Evolutionary conservation across 2,329 filamentous ascomycete genomes (phyloP).

Genomic region (Dichotomopilus funicola): DNA sequence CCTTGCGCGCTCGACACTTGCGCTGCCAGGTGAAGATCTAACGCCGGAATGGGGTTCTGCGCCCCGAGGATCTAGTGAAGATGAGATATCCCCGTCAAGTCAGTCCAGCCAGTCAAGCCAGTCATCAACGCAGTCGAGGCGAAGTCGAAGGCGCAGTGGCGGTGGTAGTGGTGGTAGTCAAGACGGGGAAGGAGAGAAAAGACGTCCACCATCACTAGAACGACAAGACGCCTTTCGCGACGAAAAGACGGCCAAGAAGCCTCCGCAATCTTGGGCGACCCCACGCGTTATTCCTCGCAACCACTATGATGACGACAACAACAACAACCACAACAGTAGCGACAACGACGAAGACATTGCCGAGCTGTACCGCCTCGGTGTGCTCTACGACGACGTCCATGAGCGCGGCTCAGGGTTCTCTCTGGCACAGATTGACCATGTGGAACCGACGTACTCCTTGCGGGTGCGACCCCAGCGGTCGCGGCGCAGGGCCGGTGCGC

Average conservation of each 20-base stretch:
- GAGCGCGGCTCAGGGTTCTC: conserved; percentile 31
- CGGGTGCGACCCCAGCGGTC: conserved; percentile 20
- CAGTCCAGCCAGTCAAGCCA: background rate
- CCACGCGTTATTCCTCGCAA: too few relatives aligned
- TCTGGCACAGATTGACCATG: conserved; percentile 35
- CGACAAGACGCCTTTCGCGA: conserved; percentile 43
- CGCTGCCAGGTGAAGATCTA: conserved; percentile 25
- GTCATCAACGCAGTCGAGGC: background rate
- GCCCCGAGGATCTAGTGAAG: too few relatives aligned
- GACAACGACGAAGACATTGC: conserved; percentile 25
- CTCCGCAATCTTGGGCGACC: too few relatives aligned
- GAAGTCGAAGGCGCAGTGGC: background rate
- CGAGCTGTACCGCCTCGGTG: conserved; percentile 39
- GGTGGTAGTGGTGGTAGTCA: too few relatives aligned
- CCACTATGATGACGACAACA: background rate
- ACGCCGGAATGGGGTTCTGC: too few relatives aligned
- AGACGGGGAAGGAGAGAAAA: too few relatives aligned
- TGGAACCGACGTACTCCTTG: conserved; percentile 35
- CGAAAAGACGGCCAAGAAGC: conserved; percentile 31
- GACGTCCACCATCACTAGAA: conserved; percentile 37
- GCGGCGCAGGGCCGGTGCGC: conserved; percentile 10
- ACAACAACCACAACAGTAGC: background rate
- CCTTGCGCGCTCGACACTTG: conserved; percentile 9
- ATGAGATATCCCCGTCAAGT: too few relatives aligned
- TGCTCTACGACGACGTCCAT: conserved; percentile 40